Base-by-base conservation (phyloP, 139 green algal genomes). In the Picochlorum sp. region DNA sequence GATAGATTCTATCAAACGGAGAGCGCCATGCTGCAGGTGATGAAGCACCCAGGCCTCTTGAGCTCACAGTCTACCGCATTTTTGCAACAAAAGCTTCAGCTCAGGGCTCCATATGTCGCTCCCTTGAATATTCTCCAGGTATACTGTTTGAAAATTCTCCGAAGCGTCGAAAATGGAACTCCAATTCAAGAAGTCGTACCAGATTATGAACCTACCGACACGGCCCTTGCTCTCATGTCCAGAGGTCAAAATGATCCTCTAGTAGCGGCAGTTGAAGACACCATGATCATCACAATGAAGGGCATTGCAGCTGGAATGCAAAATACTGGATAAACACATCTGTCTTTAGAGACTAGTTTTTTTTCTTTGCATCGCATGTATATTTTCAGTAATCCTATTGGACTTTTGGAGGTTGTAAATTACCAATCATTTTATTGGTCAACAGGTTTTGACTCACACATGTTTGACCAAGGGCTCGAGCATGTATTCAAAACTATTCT, bases 231-330 rank as follows among this genome's bases (percentile, higher is more conserved):
- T 20, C 47, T 83, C 16, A 64, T 83, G 49, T 52, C 49, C 0
- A 58, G 76, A 5, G 62, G 71, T 15, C 18, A 18, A 14, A 44
- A 20, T 44, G 31, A 56, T 24, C 77, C 69, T 30, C 70, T 79
- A 62, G 61, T 67, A 41, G 54, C 54, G 20, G 79, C 74, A 21
- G 45, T 80, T 2, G 74, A 84, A 58, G 80, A 86, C 68, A 74
- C 67, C 6, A 38, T 85, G 54, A 49, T 95, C 49, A 85, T 97
- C 62, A 92, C 80, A 24, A 95, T 98, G 76, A 96, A 97, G 71
- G 92, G 94, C 49, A 94, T 99, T 57, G 89, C 93, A 6, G 87
- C 92, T 14, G 94, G 92, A 67, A 96, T 98, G 93, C 85, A 94
- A 45, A 99, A 98, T 83, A 99, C 93, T 6, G 93, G 92, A 0